phyloP scores from a whole-genome alignment of 352 stramenopile species.

The Blastocystis sp. region DNA sequence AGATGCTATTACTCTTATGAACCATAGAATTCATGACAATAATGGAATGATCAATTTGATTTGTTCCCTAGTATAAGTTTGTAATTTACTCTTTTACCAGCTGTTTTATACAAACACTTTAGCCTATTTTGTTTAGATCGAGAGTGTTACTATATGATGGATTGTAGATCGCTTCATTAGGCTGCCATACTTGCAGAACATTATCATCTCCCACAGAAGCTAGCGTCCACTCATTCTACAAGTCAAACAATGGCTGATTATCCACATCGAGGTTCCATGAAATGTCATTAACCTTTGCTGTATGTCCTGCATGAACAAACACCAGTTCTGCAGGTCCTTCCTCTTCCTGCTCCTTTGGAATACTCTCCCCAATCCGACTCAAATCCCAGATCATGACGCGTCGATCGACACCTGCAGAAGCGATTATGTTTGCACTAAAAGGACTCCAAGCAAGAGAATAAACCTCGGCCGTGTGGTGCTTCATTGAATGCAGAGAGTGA shows the following conservation, averaged over 20 bases:
- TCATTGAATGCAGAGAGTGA: constrained; percentile 84
- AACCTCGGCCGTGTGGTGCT: constrained; percentile 91
- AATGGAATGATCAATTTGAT: constrained; percentile 56
- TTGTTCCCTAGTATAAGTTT: constrained; percentile 4
- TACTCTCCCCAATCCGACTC: constrained; percentile 66
- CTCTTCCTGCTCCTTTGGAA: constrained; percentile 3
- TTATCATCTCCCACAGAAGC: constrained; percentile 96
- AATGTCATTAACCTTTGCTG: constrained; percentile 94
- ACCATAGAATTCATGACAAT: constrained; percentile 45
- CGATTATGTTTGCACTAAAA: constrained; percentile 90
- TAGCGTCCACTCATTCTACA: constrained; percentile 83
- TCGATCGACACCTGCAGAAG: constrained; percentile 88
- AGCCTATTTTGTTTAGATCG: constrained; percentile 30
- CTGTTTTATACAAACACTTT: neutral
- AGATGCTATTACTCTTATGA: neutral
- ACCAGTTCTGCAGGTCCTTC: constrained; percentile 95
- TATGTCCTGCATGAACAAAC: constrained; percentile 98
- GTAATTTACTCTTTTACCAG: neutral
- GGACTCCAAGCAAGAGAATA: constrained; percentile 93
- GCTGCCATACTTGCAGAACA: constrained; percentile 80
- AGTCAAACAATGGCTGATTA: neutral
- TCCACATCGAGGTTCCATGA: constrained; percentile 81
- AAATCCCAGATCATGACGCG: constrained; percentile 94
- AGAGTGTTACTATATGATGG: neutral
- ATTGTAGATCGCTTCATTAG: constrained; percentile 27